Evolutionary conservation across 2,329 filamentous ascomycete species (phyloP).

Genomic region (Xylaria sp.): DNA sequence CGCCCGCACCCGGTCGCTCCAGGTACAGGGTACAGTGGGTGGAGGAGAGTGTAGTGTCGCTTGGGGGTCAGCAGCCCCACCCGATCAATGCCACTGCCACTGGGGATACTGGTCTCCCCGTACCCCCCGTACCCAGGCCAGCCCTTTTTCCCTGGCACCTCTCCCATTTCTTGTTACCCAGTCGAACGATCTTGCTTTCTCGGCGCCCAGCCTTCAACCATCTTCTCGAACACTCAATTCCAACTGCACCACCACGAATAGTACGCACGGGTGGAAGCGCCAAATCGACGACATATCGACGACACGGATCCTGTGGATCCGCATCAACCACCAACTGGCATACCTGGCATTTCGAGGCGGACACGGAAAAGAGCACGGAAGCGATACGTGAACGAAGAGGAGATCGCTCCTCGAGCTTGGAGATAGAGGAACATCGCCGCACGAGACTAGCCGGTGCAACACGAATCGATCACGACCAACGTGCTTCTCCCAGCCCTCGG

Average conservation of each 20-base stretch:
- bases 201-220: slow-evolving; percentile 47
- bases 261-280: background rate
- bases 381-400: background rate
- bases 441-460: slow-evolving; percentile 6
- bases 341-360: background rate
- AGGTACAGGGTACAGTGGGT: no score
- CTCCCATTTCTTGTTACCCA: slow-evolving; percentile 26
- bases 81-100: slow-evolving; percentile 9
- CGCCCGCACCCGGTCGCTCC: no score
- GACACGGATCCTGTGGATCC: background rate
- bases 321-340: background rate
- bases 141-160: slow-evolving; percentile 21
- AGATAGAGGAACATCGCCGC: background rate
- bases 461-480: slow-evolving; percentile 25
- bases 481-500: slow-evolving; percentile 25
- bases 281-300: background rate
- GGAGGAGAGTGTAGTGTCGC: background rate
- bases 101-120: background rate
- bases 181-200: slow-evolving; percentile 43
- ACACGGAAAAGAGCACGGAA: background rate
- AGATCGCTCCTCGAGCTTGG: background rate
- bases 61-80: slow-evolving; percentile 19
- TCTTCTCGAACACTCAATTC: slow-evolving; percentile 35
- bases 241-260: slow-evolving; percentile 23
- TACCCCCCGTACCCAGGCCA: slow-evolving; percentile 18